Percentiles rank a stretch among this genome's conserved stretches.
These are phyloP conservation scores for Pseudoperonospora humuli DNA, from an alignment of 352 stramenopile species.

Conservation along the genomic window DNA sequence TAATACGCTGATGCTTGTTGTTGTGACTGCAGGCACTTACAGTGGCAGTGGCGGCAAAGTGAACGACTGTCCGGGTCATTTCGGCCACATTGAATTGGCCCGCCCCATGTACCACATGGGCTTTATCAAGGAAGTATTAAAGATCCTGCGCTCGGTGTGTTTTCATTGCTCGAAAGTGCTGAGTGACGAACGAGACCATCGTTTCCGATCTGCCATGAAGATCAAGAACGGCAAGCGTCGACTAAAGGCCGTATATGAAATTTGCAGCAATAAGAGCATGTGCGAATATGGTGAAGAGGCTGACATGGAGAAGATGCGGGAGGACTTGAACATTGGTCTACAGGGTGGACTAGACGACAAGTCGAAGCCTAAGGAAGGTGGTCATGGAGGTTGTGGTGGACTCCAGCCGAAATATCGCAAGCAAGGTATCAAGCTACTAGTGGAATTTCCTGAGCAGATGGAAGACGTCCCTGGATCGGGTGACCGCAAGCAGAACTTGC, in stretches of 20 bases:
- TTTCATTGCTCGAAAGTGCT: conserved; percentile 96
- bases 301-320: conserved; percentile 86
- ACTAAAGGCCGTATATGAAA: conserved; percentile 92
- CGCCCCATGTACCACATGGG: conserved; percentile 96
- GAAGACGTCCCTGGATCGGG: conserved; percentile 89
- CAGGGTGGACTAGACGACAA: conserved; percentile 79
- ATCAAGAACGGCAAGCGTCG: conserved; percentile 87
- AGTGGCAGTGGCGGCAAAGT: conserved; percentile 89
- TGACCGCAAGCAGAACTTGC: conserved; percentile 96
- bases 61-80: conserved; percentile 97
- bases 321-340: conserved; percentile 80
- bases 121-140: conserved; percentile 95
- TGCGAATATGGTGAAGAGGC: conserved; percentile 79
- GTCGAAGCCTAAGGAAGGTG: conserved; percentile 71
- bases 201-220: conserved; percentile 74
- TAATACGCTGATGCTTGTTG: conserved; percentile 6
- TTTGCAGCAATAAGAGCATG: conserved; percentile 89
- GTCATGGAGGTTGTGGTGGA: conserved; percentile 72
- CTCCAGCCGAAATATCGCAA: conserved; percentile 95
- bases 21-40: conserved; percentile 56
- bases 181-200: conserved; percentile 86
- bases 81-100: conserved; percentile 98
- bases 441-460: conserved; percentile 94
- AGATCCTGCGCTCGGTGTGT: conserved; percentile 92
- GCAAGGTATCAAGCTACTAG: conserved; percentile 91